These are phyloP conservation scores for Hypoxylon crocopeplum DNA, from an alignment of 495 filamentous ascomycete genomes.

Conservation along the genomic window DNA sequence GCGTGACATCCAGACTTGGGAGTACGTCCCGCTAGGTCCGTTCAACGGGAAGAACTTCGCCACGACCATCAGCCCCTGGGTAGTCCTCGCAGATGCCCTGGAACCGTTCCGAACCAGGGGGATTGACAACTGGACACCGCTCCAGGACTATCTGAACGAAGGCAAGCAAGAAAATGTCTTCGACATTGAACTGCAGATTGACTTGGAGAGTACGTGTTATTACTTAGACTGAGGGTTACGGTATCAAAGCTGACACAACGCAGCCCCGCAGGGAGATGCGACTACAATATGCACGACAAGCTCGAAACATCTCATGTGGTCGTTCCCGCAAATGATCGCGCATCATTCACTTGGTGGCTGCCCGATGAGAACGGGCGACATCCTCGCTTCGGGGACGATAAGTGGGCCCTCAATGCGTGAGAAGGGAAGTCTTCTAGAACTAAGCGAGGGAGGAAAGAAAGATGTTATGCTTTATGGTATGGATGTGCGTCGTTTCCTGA, in stretches of 20 bases:
- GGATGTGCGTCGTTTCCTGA: constrained; percentile 75
- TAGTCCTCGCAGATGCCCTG: constrained; percentile 83
- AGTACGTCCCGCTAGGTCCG: constrained; percentile 84
- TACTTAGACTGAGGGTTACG: not conserved
- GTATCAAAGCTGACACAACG: constrained; percentile 7
- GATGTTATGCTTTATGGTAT: constrained; percentile 71
- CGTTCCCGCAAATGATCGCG: constrained; percentile 92
- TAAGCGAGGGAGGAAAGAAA: constrained; percentile 70
- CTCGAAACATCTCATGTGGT: constrained; percentile 80
- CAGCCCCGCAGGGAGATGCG: constrained; percentile 66
- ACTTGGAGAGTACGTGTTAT: constrained; percentile 66
- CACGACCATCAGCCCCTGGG: constrained; percentile 88
- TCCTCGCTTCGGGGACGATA: constrained; percentile 91
- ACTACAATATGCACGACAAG: constrained; percentile 71
- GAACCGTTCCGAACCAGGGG: constrained; percentile 66
- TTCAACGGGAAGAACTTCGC: constrained; percentile 95
- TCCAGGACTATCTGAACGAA: constrained; percentile 77
- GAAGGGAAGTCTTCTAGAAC: constrained; percentile 81
- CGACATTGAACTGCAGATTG: constrained; percentile 77
- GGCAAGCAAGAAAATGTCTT: constrained; percentile 67
- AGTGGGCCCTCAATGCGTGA: constrained; percentile 69
- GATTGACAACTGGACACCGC: constrained; percentile 66
- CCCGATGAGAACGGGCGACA: constrained; percentile 78
- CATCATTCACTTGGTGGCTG: constrained; percentile 91
- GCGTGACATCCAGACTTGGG: constrained; percentile 89